Conservation (phyloP, 75 land plant species). For the Pinus taeda region DNA sequence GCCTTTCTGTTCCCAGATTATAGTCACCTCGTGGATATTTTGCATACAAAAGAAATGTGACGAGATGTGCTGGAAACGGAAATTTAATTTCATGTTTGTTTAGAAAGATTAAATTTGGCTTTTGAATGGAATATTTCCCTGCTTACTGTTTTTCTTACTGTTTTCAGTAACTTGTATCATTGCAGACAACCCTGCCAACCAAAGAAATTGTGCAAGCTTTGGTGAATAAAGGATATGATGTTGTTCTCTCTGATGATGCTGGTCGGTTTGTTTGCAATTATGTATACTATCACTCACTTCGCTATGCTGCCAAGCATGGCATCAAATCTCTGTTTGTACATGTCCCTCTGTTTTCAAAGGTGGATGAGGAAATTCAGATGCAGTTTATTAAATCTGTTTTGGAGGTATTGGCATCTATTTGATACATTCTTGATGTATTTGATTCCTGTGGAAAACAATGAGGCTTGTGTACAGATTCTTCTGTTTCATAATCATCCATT, state of each 20-base stretch:
- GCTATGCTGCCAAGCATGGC: slow-evolving; percentile 58
- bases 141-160: neutral
- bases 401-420: slow-evolving; percentile 69
- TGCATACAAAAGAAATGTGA: too few species aligned
- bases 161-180: neutral
- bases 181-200: slow-evolving; percentile 77
- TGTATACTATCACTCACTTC: slow-evolving; percentile 89
- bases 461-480: too few species aligned
- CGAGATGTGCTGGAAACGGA: neutral
- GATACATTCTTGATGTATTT: neutral
- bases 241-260: slow-evolving; percentile 82
- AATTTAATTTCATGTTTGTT: neutral
- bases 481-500: too few species aligned
- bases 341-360: slow-evolving; percentile 82
- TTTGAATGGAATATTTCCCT: neutral
- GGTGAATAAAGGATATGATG: slow-evolving; percentile 64
- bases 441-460: neutral
- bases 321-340: slow-evolving; percentile 89
- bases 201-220: slow-evolving; percentile 54
- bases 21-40: too few species aligned
- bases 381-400: slow-evolving; percentile 75
- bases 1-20: neutral
- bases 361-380: slow-evolving; percentile 82
- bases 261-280: slow-evolving; percentile 96
- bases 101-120: neutral